phyloP scores from a whole-genome alignment of 306 rosid species.

The Dalbergia cultrata region DNA sequence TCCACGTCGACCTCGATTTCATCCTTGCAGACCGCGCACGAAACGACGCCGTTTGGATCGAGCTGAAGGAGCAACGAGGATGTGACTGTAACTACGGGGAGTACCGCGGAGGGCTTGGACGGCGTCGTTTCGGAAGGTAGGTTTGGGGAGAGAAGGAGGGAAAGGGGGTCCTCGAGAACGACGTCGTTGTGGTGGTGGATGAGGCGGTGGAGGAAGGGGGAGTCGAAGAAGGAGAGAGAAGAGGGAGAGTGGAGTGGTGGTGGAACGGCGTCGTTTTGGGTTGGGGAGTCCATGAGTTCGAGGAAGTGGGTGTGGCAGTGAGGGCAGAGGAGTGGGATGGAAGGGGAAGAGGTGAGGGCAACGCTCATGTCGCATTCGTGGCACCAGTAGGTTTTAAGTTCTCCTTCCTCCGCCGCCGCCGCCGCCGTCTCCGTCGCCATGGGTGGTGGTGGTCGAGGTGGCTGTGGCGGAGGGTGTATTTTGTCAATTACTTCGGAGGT shows the following conservation, averaged over 20 bases:
- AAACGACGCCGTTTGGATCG: conserved; percentile 56
- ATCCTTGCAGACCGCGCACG: conserved; percentile 83
- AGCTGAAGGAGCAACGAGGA: conserved; percentile 45
- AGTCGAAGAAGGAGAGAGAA: conserved; percentile 47
- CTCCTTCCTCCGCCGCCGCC: conserved; percentile 33
- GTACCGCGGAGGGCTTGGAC: background rate
- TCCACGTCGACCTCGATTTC: conserved; percentile 49
- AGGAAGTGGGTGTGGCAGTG: conserved; percentile 77
- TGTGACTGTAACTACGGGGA: conserved; percentile 56
- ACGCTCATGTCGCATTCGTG: conserved; percentile 96
- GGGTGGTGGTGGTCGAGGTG: background rate
- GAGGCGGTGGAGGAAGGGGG: conserved; percentile 54
- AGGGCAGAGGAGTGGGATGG: conserved; percentile 62
- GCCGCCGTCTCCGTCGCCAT: conserved; percentile 19
- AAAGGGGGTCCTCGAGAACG: conserved; percentile 43
- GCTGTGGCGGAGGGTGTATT: conserved; percentile 3
- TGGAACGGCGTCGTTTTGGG: conserved; percentile 48
- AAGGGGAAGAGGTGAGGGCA: conserved; percentile 47
- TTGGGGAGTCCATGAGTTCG: conserved; percentile 79
- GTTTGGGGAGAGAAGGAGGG: conserved; percentile 21
- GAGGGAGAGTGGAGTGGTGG: background rate
- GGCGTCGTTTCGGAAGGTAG: background rate
- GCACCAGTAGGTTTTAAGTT: conserved; percentile 82
- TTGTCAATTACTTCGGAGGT: background rate
- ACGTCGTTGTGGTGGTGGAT: conserved; percentile 34